Evolutionary conservation across 208 protist genomes (phyloP).

Genomic region (Sergeia podlipaevii): DNA sequence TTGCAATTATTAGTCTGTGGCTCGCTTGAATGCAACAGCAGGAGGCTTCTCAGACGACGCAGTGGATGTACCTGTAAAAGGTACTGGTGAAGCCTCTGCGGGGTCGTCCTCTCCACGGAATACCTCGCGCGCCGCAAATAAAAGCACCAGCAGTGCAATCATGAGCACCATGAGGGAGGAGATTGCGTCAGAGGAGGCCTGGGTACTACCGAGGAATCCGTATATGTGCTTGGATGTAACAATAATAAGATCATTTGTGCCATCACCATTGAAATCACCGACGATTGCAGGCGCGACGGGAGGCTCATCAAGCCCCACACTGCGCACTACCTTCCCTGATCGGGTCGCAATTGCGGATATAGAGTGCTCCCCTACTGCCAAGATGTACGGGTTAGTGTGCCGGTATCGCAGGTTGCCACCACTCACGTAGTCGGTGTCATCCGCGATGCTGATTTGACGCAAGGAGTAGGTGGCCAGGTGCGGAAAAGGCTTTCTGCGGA

Average conservation of each 20-base stretch:
- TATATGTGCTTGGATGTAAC: conserved; percentile 57
- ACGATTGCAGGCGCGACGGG: conserved; percentile 75
- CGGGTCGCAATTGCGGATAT: conserved; percentile 57
- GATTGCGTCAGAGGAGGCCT: conserved; percentile 66
- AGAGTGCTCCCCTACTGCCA: conserved; percentile 72
- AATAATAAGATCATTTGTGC: conserved; percentile 85
- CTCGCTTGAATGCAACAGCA: conserved; percentile 19
- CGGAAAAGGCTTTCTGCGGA: conserved; percentile 35
- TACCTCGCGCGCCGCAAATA: conserved; percentile 60
- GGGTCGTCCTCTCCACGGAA: conserved; percentile 16
- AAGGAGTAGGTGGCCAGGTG: conserved; percentile 75
- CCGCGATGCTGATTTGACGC: conserved; percentile 34
- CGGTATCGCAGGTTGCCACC: conserved; percentile 40
- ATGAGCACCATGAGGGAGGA: conserved; percentile 70
- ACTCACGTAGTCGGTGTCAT: conserved; percentile 39
- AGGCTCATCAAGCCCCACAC: conserved; percentile 38
- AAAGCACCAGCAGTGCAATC: conserved; percentile 61
- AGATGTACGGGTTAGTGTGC: conserved; percentile 67
- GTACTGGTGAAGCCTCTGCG: conserved; percentile 13
- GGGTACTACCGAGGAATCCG: conserved; percentile 55
- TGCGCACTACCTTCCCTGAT: conserved; percentile 58
- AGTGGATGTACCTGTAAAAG: conserved; percentile 1
- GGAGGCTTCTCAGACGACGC: conserved; percentile 4
- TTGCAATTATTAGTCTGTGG: conserved; percentile 23
- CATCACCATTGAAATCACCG: conserved; percentile 86